Evolutionary conservation across 768 basidiomycete species (phyloP).

Genomic region (Astraeus odoratus): DNA sequence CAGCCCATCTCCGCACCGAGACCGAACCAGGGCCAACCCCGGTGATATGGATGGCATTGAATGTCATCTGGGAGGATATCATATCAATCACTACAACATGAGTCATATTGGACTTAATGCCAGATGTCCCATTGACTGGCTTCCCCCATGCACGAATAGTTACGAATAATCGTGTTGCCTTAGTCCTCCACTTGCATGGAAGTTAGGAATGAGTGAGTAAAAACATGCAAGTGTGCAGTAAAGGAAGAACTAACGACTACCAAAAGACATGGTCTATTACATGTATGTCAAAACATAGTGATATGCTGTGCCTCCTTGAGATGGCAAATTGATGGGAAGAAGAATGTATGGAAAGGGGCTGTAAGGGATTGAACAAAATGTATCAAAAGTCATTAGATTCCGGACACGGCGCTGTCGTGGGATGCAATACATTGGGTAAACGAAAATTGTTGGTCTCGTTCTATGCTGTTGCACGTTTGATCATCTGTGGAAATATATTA

Average conservation of each 20-base stretch:
- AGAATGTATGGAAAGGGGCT: constrained; percentile 11
- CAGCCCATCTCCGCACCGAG: too few relatives aligned
- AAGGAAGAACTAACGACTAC: not conserved
- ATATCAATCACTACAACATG: too few relatives aligned
- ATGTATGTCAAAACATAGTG: constrained; percentile 44
- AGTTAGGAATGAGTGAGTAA: too few relatives aligned
- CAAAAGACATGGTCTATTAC: constrained; percentile 44
- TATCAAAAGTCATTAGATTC: constrained; percentile 35
- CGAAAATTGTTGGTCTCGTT: constrained; percentile 19
- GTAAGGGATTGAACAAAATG: constrained; percentile 7
- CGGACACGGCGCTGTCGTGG: constrained; percentile 36
- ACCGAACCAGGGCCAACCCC: too few relatives aligned
- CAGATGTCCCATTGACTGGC: too few relatives aligned
- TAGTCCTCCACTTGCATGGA: too few relatives aligned
- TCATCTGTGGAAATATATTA: constrained; percentile 43
- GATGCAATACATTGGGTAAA: constrained; percentile 22
- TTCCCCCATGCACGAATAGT: too few relatives aligned
- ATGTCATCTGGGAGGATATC: too few relatives aligned
- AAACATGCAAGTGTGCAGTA: too few relatives aligned
- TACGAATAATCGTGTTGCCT: too few relatives aligned
- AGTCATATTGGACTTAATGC: too few relatives aligned
- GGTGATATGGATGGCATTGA: too few relatives aligned
- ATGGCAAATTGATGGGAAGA: constrained; percentile 38
- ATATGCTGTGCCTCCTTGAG: constrained; percentile 64
- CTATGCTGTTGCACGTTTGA: constrained; percentile 74